These are phyloP conservation scores for Penicillium atrosanguineum DNA, from an alignment of 495 filamentous ascomycete species.

Conservation along the genomic window DNA sequence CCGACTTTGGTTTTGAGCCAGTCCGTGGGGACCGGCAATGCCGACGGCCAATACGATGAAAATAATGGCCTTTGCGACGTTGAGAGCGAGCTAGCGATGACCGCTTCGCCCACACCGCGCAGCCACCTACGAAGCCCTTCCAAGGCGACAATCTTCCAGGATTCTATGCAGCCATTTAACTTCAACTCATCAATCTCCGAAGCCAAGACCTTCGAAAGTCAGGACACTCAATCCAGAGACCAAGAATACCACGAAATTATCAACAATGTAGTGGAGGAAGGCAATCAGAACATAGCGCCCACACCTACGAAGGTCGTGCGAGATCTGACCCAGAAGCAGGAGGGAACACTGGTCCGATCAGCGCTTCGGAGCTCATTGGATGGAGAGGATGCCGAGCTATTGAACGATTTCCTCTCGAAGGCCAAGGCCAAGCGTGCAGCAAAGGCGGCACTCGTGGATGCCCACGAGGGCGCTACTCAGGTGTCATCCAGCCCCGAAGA, in stretches of 20 bases:
- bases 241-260: constrained; percentile 3
- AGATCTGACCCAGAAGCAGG: constrained; percentile 32
- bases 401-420: constrained; percentile 60
- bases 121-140: constrained; percentile 1
- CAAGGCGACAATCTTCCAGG: constrained; percentile 14
- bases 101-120: constrained; percentile 9
- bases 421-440: constrained; percentile 59
- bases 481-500: constrained; percentile 18
- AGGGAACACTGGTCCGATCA: constrained; percentile 40
- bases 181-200: constrained; percentile 3
- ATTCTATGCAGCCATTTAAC: constrained; percentile 7
- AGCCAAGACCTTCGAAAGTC: constrained; percentile 12
- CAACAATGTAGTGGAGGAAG: constrained; percentile 3
- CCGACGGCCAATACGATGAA: not conserved
- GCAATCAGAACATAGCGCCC: constrained; percentile 3
- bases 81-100: constrained; percentile 13
- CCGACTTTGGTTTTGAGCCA: constrained; percentile 4
- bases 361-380: constrained; percentile 44
- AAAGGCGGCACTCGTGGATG: constrained; percentile 34
- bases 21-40: not conserved
- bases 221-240: constrained; percentile 2
- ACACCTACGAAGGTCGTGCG: constrained; percentile 17
- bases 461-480: constrained; percentile 18
- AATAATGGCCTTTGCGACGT: constrained; percentile 8
- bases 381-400: constrained; percentile 56